Evolutionary conservation across 2,329 filamentous ascomycete species (phyloP).

Genomic region (Hymenoscyphus salicellus): DNA sequence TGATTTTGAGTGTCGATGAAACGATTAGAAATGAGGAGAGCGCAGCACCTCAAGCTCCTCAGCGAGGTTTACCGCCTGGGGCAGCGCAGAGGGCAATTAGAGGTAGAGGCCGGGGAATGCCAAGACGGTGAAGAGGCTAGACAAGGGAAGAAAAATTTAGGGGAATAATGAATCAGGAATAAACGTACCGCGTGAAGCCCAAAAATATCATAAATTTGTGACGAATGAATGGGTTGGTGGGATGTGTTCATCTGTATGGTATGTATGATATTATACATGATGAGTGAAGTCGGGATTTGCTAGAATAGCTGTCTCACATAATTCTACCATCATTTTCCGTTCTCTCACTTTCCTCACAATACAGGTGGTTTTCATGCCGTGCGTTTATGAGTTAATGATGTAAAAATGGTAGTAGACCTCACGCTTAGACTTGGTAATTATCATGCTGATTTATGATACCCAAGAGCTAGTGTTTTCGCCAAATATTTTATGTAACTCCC

Average conservation of each 20-base stretch:
- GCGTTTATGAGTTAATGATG: no score
- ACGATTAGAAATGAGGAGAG: constrained; percentile 98
- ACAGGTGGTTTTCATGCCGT: no score
- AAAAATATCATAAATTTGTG: neutral
- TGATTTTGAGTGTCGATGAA: constrained; percentile 96
- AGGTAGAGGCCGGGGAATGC: constrained; percentile 84
- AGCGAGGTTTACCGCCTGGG: constrained; percentile 69
- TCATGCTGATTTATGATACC: no score
- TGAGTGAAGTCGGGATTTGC: neutral
- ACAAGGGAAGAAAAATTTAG: neutral
- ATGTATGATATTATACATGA: constrained; percentile 14
- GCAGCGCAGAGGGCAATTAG: constrained; percentile 86
- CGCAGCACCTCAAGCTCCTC: constrained; percentile 74
- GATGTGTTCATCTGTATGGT: neutral
- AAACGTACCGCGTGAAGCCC: neutral
- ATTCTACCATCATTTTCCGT: neutral
- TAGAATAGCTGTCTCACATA: neutral
- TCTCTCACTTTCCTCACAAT: neutral
- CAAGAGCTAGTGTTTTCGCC: no score
- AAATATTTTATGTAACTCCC: no score
- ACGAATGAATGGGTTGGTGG: neutral
- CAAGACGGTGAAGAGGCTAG: constrained; percentile 47
- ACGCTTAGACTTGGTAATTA: no score
- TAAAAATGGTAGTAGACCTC: no score
- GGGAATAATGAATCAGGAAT: neutral